Conservation (phyloP, 2,329 filamentous ascomycete species). For the Penicillium psychrosexuale region DNA sequence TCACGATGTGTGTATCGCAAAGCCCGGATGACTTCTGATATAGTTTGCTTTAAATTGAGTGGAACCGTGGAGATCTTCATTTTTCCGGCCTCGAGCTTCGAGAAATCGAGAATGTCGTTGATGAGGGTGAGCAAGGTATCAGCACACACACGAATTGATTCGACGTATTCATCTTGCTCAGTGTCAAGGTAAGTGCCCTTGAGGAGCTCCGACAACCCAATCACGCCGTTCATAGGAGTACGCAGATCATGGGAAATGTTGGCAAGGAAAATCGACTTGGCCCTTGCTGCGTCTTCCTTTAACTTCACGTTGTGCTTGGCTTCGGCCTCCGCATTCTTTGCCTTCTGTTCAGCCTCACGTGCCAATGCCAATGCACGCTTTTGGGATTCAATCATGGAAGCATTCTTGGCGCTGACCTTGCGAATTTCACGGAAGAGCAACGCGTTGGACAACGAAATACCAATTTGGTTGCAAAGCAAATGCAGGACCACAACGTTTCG, state of each 20-base stretch:
- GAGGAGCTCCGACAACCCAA: slow-evolving; percentile 67
- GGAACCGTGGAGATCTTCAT: slow-evolving; percentile 85
- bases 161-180: slow-evolving; percentile 61
- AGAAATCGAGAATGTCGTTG: slow-evolving; percentile 88
- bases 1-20: slow-evolving; percentile 63
- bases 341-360: slow-evolving; percentile 61
- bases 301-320: slow-evolving; percentile 63
- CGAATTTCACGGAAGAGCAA: slow-evolving; percentile 60
- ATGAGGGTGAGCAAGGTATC: slow-evolving; percentile 81
- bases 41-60: slow-evolving; percentile 69
- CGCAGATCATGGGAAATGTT: slow-evolving; percentile 88
- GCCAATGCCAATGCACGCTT: slow-evolving; percentile 61
- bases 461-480: slow-evolving; percentile 63
- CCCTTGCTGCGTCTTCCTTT: slow-evolving; percentile 64
- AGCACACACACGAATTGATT: slow-evolving; percentile 63
- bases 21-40: slow-evolving; percentile 62
- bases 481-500: slow-evolving; percentile 52
- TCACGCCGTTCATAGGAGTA: slow-evolving; percentile 90
- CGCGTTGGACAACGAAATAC: slow-evolving; percentile 62
- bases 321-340: slow-evolving; percentile 62
- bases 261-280: slow-evolving; percentile 93
- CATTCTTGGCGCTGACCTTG: slow-evolving; percentile 61
- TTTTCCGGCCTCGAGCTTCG: slow-evolving; percentile 78
- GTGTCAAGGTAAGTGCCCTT: slow-evolving; percentile 55
- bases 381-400: slow-evolving; percentile 64